Percentiles rank a stretch among this genome's conserved stretches.
Conservation (phyloP, 179 eudicot species). For the Beta macrorhiza region DNA sequence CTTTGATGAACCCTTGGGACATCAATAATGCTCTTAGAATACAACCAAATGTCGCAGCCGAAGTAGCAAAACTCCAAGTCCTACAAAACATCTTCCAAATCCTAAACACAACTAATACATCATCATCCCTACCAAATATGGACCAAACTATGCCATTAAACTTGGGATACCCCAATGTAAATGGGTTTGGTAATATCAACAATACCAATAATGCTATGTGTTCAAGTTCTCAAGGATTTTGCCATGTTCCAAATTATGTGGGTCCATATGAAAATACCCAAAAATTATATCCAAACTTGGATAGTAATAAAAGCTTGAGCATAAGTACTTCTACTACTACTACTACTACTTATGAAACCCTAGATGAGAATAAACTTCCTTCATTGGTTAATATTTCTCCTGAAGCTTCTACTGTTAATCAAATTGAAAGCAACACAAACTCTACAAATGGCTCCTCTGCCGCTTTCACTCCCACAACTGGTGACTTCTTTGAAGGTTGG, state of each 20-base stretch:
- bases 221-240: conserved; percentile 27
- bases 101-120: conserved; percentile 34
- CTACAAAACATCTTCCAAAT: conserved; percentile 48
- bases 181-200: conserved; percentile 5
- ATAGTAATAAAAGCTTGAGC: conserved; percentile 17
- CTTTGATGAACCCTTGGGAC: conserved; percentile 40
- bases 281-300: conserved; percentile 19
- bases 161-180: conserved; percentile 20
- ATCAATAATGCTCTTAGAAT: conserved; percentile 35
- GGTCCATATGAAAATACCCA: neutral
- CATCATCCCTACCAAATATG: conserved; percentile 17
- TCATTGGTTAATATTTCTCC: conserved; percentile 35
- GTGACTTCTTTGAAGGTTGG: conserved; percentile 35
- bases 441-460: conserved; percentile 31
- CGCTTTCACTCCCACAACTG: conserved; percentile 17
- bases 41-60: conserved; percentile 46
- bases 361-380: conserved; percentile 35
- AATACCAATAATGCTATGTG: conserved; percentile 8
- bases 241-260: conserved; percentile 18
- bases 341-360: conserved; percentile 18
- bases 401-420: conserved; percentile 21
- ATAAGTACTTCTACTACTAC: conserved; percentile 7
- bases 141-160: conserved; percentile 26
- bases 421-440: conserved; percentile 34
- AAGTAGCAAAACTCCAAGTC: conserved; percentile 55